Percentiles rank a stretch among this genome's conserved stretches.
These are phyloP conservation scores for Fistulinella prunicolor DNA, from an alignment of 768 basidiomycete genomes.

Conservation along the genomic window DNA sequence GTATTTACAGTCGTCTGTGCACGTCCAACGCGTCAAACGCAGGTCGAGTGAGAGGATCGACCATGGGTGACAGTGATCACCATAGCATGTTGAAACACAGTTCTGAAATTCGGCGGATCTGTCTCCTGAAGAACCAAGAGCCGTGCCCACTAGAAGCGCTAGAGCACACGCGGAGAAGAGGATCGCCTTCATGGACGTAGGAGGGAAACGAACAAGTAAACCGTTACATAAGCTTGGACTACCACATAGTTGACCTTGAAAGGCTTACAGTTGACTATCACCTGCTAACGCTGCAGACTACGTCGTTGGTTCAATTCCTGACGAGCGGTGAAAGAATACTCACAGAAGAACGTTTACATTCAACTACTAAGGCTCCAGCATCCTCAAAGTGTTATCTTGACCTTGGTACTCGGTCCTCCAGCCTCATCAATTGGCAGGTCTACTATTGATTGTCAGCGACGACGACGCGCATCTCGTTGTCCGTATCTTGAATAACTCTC, in stretches of 20 bases:
- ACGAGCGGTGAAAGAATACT: too few relatives aligned
- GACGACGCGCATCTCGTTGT: not conserved
- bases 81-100: constrained; percentile 37
- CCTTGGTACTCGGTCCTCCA: not conserved
- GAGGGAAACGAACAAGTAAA: not conserved
- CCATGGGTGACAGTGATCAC: constrained; percentile 30
- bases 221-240: constrained; percentile 18
- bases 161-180: constrained; percentile 15
- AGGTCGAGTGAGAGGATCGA: constrained; percentile 52
- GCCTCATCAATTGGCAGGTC: not conserved
- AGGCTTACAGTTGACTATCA: too few relatives aligned
- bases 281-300: too few relatives aligned
- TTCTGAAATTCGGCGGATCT: constrained; percentile 34
- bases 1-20: constrained; percentile 86
- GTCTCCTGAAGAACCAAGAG: constrained; percentile 32
- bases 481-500: not conserved
- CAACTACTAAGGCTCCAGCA: too few relatives aligned
- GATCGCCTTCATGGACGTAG: constrained; percentile 15
- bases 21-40: constrained; percentile 80
- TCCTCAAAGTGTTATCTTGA: too few relatives aligned
- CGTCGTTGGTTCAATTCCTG: too few relatives aligned
- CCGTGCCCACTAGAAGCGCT: constrained; percentile 5
- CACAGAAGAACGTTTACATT: too few relatives aligned
- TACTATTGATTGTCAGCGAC: not conserved
- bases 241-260: too few relatives aligned